phyloP scores from a whole-genome alignment of 371 early-diverging fungal genomes.

The Mortierella sp. region DNA sequence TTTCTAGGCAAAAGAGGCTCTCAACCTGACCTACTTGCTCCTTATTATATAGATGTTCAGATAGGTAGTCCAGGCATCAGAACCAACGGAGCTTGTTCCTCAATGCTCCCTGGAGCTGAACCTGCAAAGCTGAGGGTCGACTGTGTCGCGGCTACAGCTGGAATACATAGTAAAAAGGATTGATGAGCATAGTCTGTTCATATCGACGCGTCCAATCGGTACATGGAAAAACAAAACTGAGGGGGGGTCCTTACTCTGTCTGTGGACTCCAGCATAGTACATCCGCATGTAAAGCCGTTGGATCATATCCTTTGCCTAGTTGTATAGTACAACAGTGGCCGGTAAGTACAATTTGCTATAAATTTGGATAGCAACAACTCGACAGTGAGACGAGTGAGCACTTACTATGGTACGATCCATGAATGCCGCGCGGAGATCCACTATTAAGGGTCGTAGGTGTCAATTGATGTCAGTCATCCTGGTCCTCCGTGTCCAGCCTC shows the following conservation, averaged over 20 bases:
- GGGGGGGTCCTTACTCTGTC: conserved; percentile 19
- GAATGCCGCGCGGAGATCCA: conserved; percentile 44
- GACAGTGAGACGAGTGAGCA: not conserved
- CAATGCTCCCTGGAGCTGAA: not conserved
- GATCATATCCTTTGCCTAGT: conserved; percentile 41
- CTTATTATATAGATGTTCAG: no score
- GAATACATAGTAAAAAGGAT: not conserved
- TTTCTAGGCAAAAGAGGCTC: no score
- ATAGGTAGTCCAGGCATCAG: no score
- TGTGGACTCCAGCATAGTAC: conserved; percentile 36
- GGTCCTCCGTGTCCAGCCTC: not conserved
- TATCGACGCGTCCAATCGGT: not conserved
- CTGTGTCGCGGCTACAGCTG: not conserved
- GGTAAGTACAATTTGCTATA: not conserved
- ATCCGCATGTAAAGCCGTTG: conserved; percentile 38
- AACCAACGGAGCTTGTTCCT: not conserved
- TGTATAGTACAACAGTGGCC: not conserved
- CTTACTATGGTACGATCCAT: conserved; percentile 45
- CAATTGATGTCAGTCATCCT: not conserved
- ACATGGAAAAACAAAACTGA: not conserved
- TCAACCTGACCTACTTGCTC: no score
- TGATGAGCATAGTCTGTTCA: not conserved
- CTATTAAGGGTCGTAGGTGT: conserved; percentile 2
- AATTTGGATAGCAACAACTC: not conserved
- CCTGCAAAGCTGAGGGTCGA: not conserved